These are phyloP conservation scores for Pluteus cervinus DNA, from an alignment of 768 basidiomycete genomes.

Conservation along the genomic window DNA sequence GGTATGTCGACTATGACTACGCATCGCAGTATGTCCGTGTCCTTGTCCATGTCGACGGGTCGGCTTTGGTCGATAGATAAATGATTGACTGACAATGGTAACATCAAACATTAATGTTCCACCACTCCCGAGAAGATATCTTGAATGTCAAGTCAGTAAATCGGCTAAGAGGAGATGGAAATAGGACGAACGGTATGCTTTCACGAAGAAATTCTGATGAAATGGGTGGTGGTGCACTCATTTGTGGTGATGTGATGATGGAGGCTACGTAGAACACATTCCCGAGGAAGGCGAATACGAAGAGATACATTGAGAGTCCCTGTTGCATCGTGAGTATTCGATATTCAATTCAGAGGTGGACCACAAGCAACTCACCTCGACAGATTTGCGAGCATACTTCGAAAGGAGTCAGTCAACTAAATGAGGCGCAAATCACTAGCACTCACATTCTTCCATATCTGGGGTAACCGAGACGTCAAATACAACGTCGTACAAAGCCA, in stretches of 20 bases:
- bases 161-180: slow-evolving; percentile 1
- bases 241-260: slow-evolving; percentile 72
- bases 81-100: slow-evolving; percentile 81
- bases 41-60: slow-evolving; percentile 31
- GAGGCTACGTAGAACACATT: slow-evolving; percentile 92
- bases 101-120: slow-evolving; percentile 94
- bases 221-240: slow-evolving; percentile 49
- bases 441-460: slow-evolving; percentile 99
- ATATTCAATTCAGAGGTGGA: not conserved
- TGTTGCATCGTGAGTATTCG: slow-evolving; percentile 21
- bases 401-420: too few relatives aligned
- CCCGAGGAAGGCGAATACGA: slow-evolving; percentile 89
- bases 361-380: slow-evolving; percentile 46
- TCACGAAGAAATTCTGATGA: slow-evolving; percentile 68
- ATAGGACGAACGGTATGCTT: slow-evolving; percentile 69
- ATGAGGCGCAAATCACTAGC: not conserved
- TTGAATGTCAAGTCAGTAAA: slow-evolving; percentile 18
- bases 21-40: slow-evolving; percentile 19
- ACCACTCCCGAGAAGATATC: slow-evolving; percentile 86
- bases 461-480: slow-evolving; percentile 88
- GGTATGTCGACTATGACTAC: slow-evolving; percentile 20
- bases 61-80: slow-evolving; percentile 70
- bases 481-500: slow-evolving; percentile 95
- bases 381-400: slow-evolving; percentile 87
- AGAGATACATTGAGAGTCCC: slow-evolving; percentile 92